Percentiles rank a stretch among this genome's conserved stretches.
Conservation (phyloP, 202 grass and related monocot species). For the Cymbopogon flexuosus region DNA sequence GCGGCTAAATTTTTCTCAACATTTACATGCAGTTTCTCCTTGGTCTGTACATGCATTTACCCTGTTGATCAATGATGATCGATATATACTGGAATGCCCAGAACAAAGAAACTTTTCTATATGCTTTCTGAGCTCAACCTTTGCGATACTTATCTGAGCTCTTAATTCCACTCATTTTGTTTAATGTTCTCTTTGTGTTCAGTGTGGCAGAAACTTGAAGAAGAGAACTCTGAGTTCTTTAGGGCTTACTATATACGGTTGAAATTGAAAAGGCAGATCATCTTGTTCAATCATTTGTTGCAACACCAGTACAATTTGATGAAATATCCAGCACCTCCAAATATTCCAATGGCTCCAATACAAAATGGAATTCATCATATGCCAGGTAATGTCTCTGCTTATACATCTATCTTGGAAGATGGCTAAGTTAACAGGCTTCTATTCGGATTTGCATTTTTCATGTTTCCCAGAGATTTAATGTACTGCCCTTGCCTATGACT, state of each 20-base stretch:
- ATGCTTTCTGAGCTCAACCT: slow-evolving; percentile 12
- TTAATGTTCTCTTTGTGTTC: slow-evolving; percentile 36
- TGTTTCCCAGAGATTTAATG: slow-evolving; percentile 11
- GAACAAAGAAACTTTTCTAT: background rate
- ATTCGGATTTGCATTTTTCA: background rate
- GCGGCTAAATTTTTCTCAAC: background rate
- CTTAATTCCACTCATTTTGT: slow-evolving; percentile 15
- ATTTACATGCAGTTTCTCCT: background rate
- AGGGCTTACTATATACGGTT: slow-evolving; percentile 94
- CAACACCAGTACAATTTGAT: slow-evolving; percentile 91
- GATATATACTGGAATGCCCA: background rate
- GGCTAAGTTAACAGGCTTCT: background rate
- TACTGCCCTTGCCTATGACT: slow-evolving; percentile 18
- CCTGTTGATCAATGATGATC: background rate
- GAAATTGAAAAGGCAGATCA: slow-evolving; percentile 95
- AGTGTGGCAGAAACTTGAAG: slow-evolving; percentile 99
- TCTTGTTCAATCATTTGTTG: slow-evolving; percentile 95
- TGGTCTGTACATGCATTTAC: background rate
- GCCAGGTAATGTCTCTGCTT: slow-evolving; percentile 60
- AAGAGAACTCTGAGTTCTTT: slow-evolving; percentile 97
- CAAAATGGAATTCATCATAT: slow-evolving; percentile 95
- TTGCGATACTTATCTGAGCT: slow-evolving; percentile 3
- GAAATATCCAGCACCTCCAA: slow-evolving; percentile 72
- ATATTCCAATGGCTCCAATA: slow-evolving; percentile 69
- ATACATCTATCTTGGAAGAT: slow-evolving; percentile 9